These are phyloP conservation scores for Bonia amplexicaulis DNA, from an alignment of 176 grass and related monocot genomes.

Conservation along the genomic window DNA sequence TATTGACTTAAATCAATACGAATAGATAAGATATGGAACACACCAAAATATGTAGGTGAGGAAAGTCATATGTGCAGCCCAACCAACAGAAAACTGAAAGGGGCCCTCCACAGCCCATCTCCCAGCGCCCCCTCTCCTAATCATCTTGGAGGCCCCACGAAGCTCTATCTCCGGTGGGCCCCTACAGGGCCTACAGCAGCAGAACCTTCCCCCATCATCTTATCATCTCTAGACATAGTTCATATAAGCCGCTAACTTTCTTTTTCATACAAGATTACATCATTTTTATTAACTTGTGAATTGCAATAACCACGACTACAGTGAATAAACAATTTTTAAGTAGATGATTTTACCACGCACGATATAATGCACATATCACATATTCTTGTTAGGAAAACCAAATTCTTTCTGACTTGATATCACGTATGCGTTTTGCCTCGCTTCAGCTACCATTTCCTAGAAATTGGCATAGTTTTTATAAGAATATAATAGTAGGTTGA, in stretches of 20 bases:
- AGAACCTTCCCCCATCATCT: neutral
- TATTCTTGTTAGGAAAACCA: neutral
- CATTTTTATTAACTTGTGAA: neutral
- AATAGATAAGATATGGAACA: no score
- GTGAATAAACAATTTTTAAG: neutral
- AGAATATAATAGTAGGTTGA: neutral
- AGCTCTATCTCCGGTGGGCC: neutral
- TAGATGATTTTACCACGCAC: neutral
- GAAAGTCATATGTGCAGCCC: neutral
- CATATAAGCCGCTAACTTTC: neutral
- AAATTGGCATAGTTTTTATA: neutral
- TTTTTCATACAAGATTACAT: neutral
- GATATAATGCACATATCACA: neutral
- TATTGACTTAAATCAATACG: no score
- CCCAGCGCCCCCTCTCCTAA: neutral
- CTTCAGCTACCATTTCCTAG: neutral
- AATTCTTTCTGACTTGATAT: neutral
- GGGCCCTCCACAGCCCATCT: neutral
- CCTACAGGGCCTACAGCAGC: neutral
- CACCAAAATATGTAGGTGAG: no score
- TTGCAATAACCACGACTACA: neutral
- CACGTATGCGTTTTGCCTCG: no score
- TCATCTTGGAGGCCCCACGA: neutral
- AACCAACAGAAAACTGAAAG: constrained; percentile 4
- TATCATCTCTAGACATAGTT: neutral